Evolutionary conservation across 2,329 filamentous ascomycete genomes (phyloP), one percentile per base, ranked within the genome.

Genomic region (Colletotrichum graminicola): DNA sequence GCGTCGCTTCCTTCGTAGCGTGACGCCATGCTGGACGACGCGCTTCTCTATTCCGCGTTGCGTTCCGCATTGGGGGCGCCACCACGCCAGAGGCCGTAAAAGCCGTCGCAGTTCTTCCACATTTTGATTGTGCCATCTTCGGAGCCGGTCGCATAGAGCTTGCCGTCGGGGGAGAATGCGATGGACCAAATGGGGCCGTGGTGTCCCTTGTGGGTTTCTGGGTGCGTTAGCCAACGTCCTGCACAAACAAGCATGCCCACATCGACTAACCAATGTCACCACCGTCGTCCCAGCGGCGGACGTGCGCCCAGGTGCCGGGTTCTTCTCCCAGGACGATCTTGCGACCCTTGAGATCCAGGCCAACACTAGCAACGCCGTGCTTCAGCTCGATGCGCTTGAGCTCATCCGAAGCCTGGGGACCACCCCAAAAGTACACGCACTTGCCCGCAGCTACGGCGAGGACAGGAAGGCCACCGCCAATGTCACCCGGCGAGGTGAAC

Each of bases 91-190:
- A 91, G 84, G 2, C 90, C 90, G 68, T 91, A 92, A 70, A 86
- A 87, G 0, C 89, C 90, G 7, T 90, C 88, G 71, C 89, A 91
- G 74, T 92, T 92, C 83, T 92, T 92, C 90, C 90, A 92, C 85
- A 99, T 86, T 84, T 99, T 99, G 81, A 99, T 97, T 0, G 96
- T 99, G 51, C 96, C 96, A 77, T 99, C 96, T 80, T 99, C 96
- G 60, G 95, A 98, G 39, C 94, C 96, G 1, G 96, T 99, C 1
- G 95, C 96, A 79, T 98, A 99, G 10, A 99, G 85, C 79, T 97
- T 98, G 57, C 95, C 95, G 78, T 99, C 96, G 0, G 96, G 96
- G 0, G 95, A 96, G 82, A 97, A 99, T 67, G 92, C 92, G 71
- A 97, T 91, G 7, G 94, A 97, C 96, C 96, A 99, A 73, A 99